Evolutionary conservation across 1,284 basidiomycete genomes (phyloP).

Genomic region (Microbotryum scabiosae): DNA sequence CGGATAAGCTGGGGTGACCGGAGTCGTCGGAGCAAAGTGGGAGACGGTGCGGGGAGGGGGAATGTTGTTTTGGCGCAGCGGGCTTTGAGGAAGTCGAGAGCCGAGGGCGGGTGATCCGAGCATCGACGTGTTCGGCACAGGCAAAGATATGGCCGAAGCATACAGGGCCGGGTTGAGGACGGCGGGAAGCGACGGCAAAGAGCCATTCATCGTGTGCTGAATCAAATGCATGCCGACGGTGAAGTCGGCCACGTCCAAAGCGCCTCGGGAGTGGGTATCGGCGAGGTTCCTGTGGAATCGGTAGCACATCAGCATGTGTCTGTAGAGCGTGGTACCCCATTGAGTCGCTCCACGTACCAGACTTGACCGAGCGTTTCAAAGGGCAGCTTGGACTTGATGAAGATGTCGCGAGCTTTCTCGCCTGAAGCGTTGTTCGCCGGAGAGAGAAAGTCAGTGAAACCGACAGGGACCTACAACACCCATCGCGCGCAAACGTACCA

Average conservation of each 20-base stretch:
- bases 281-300: constrained; percentile 64
- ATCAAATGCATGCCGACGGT: constrained; percentile 71
- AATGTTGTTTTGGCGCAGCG: background rate
- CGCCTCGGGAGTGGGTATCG: constrained; percentile 85
- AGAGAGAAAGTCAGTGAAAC: background rate
- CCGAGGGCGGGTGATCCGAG: constrained; percentile 34
- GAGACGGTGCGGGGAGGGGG: too few species aligned
- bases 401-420: constrained; percentile 84
- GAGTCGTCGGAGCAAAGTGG: background rate
- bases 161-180: constrained; percentile 82
- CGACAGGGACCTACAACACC: background rate
- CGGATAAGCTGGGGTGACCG: background rate
- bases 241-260: constrained; percentile 85
- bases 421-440: constrained; percentile 44
- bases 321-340: too few species aligned
- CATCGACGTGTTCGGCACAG: constrained; percentile 41
- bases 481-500: constrained; percentile 46
- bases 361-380: constrained; percentile 87
- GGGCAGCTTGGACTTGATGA: constrained; percentile 83
- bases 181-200: constrained; percentile 64
- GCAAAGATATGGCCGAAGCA: constrained; percentile 56
- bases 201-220: constrained; percentile 77
- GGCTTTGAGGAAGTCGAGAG: constrained; percentile 47
- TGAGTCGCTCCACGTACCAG: too few species aligned
- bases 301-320: background rate